Percentiles rank a stretch among this genome's conserved stretches.
Evolutionary conservation across 2,329 filamentous ascomycete genomes (phyloP).

Genomic region (Didymella sp.): DNA sequence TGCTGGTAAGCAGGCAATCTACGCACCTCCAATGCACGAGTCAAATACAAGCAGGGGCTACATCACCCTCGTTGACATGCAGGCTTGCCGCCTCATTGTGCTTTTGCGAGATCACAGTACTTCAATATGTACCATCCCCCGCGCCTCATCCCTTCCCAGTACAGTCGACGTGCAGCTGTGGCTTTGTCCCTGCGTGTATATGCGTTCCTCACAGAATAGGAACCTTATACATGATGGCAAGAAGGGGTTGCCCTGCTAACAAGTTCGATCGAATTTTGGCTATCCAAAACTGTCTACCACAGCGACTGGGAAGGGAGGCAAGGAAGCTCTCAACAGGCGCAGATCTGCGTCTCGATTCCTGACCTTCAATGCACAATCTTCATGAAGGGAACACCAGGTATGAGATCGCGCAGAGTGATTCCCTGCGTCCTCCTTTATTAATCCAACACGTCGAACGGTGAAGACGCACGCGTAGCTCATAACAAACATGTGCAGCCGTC

Average conservation of each 20-base stretch:
- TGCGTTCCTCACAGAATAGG: neutral
- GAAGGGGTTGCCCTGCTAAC: neutral
- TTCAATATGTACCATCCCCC: neutral
- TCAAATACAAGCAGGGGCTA: neutral
- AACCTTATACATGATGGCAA: neutral
- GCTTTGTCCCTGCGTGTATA: neutral
- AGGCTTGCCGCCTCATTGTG: neutral
- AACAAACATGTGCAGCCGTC: constrained; percentile 4
- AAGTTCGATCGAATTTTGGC: neutral
- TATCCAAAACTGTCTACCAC: neutral
- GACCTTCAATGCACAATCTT: neutral
- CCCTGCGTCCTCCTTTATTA: neutral
- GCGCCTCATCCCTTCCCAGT: neutral
- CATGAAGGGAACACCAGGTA: neutral
- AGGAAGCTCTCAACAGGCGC: neutral
- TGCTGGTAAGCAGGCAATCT: neutral
- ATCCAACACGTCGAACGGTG: constrained; percentile 1
- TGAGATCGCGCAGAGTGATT: neutral
- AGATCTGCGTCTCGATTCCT: too few relatives aligned
- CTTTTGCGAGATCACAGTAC: neutral
- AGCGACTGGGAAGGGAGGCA: neutral
- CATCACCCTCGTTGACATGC: neutral
- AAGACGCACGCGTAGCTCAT: constrained; percentile 1
- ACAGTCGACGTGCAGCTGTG: neutral
- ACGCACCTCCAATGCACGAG: neutral